Evolutionary conservation across 1,284 basidiomycete genomes (phyloP).

Genomic region (Mycosarcoma mackinlayi): DNA sequence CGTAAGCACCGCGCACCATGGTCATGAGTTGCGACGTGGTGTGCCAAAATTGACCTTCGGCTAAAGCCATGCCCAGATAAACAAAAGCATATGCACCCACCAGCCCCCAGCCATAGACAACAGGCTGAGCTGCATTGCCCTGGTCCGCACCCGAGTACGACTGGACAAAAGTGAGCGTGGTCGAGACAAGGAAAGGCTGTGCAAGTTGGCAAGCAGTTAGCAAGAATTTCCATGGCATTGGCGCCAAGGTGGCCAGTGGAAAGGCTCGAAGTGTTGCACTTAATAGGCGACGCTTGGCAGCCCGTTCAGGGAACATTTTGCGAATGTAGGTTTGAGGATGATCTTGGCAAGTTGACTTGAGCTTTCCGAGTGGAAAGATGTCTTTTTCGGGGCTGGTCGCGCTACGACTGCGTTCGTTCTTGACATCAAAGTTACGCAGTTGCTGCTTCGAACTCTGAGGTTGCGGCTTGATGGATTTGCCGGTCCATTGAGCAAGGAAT

Average conservation of each 20-base stretch:
- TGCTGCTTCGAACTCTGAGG: not conserved
- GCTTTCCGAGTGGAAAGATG: conserved; percentile 28
- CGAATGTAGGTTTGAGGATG: conserved; percentile 13
- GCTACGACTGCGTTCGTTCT: conserved; percentile 14
- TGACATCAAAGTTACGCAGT: not conserved
- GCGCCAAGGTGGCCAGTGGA: conserved; percentile 42
- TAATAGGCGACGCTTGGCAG: conserved; percentile 27
- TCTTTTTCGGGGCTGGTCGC: no score
- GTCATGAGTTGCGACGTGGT: conserved; percentile 43
- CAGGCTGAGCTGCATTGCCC: conserved; percentile 32
- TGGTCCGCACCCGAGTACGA: conserved; percentile 27
- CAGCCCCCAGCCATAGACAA: conserved; percentile 59
- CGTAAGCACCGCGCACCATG: conserved; percentile 54
- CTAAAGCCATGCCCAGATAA: conserved; percentile 51
- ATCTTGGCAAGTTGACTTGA: not conserved
- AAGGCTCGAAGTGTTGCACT: conserved; percentile 44
- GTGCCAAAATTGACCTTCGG: conserved; percentile 52
- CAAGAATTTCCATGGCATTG: conserved; percentile 50
- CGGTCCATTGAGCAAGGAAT: conserved; percentile 36
- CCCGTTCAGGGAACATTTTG: conserved; percentile 21
- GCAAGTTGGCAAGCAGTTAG: conserved; percentile 46
- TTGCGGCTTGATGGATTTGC: not conserved
- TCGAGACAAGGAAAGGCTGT: conserved; percentile 56
- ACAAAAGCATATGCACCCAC: conserved; percentile 61
- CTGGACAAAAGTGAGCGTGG: conserved; percentile 58